Evolutionary conservation across 2,329 filamentous ascomycete genomes (phyloP).

Genomic region (Pyricularia sp.): DNA sequence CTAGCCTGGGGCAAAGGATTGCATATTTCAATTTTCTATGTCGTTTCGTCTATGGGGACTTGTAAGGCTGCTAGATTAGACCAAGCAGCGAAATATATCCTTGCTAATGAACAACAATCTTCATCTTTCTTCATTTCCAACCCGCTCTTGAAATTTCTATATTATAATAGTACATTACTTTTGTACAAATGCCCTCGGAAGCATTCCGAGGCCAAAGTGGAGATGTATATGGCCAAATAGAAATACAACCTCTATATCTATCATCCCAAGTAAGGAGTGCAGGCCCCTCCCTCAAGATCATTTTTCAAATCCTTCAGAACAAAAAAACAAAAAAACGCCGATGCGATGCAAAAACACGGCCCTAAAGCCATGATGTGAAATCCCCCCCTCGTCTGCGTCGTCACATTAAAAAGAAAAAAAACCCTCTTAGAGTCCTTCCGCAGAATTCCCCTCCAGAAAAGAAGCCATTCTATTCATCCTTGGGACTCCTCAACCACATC

Average conservation of each 20-base stretch:
- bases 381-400: background rate
- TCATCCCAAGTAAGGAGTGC: constrained; percentile 4
- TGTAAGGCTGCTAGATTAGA: background rate
- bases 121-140: background rate
- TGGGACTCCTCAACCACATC: constrained; percentile 65
- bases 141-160: background rate
- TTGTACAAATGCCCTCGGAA: background rate
- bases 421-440: too few relatives aligned
- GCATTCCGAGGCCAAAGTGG: background rate
- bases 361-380: constrained; percentile 3
- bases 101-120: background rate
- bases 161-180: background rate
- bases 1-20: background rate
- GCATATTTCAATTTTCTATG: background rate
- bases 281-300: background rate
- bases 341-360: constrained; percentile 3
- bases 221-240: background rate
- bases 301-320: background rate
- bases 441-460: constrained; percentile 1
- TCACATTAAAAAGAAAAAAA: background rate
- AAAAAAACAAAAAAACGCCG: constrained; percentile 2
- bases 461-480: constrained; percentile 34
- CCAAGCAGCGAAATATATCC: background rate
- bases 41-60: background rate
- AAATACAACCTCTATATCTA: background rate